Conservation (phyloP, 2,329 filamentous ascomycete species). For the Karstenula rhodostoma region DNA sequence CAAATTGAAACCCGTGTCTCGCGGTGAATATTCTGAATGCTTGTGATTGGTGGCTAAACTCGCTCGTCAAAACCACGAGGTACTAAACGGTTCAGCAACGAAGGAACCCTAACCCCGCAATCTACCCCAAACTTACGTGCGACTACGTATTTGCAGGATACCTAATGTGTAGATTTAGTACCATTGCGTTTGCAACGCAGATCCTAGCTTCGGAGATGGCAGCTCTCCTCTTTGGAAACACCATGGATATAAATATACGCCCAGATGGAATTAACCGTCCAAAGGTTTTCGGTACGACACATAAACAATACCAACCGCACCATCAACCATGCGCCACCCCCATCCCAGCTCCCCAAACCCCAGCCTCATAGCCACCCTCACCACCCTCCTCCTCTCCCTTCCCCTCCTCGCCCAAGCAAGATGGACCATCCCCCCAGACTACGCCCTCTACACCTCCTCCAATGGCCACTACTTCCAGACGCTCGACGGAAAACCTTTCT, state of each 20-base stretch:
- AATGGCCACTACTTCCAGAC: constrained; percentile 1
- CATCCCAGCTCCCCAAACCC: not conserved
- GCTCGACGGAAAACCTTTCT: not conserved
- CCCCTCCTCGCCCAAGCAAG: not conserved
- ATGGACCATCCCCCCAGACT: not conserved
- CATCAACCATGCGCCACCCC: not conserved
- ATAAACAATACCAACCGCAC: not conserved
- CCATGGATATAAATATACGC: not conserved
- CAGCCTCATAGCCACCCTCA: not conserved
- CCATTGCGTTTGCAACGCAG: not conserved
- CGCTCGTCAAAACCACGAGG: not conserved
- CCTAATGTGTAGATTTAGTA: not conserved
- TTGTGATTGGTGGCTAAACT: constrained; percentile 6
- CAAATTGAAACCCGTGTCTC: not conserved
- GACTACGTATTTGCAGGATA: not conserved
- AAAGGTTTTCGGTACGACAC: too few relatives aligned
- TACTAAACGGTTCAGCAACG: not conserved
- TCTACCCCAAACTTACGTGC: not conserved
- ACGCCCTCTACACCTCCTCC: not conserved
- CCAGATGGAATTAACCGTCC: not conserved
- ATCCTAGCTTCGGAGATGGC: not conserved
- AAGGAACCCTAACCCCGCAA: not conserved
- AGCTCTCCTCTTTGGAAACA: not conserved
- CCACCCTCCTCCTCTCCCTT: not conserved
- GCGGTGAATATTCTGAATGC: not conserved